Evolutionary conservation across 176 grass and related monocot genomes (phyloP).

Genomic region (Aegilops bicornis): DNA sequence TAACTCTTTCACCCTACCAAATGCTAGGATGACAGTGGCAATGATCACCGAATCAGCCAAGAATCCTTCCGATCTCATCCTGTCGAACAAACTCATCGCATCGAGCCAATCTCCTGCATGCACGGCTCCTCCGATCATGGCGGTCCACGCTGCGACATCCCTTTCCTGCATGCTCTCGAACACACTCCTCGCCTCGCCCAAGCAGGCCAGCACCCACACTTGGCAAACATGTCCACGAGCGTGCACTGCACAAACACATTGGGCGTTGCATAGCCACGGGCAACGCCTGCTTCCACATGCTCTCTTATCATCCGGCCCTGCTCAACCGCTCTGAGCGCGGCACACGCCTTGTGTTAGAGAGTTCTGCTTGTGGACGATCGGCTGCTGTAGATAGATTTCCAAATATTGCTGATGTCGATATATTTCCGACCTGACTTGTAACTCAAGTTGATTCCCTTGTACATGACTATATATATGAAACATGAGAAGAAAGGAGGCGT

Average conservation of each 20-base stretch:
- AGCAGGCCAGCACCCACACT: constrained; percentile 53
- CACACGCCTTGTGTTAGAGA: constrained; percentile 59
- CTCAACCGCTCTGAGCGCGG: constrained; percentile 29
- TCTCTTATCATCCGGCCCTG: constrained; percentile 31
- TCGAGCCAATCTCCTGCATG: constrained; percentile 35
- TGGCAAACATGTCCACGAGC: constrained; percentile 62
- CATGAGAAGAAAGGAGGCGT: too few relatives aligned
- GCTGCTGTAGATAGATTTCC: too few relatives aligned
- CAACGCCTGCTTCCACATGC: neutral
- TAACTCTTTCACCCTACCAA: constrained; percentile 38
- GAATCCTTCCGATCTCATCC: constrained; percentile 45
- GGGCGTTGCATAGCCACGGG: neutral
- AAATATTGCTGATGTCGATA: too few relatives aligned
- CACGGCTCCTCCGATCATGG: constrained; percentile 47
- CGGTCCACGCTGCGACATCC: constrained; percentile 50
- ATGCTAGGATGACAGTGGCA: constrained; percentile 52
- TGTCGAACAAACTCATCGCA: constrained; percentile 34
- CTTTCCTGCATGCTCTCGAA: constrained; percentile 46
- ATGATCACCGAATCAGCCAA: constrained; percentile 43
- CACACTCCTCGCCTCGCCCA: constrained; percentile 44
- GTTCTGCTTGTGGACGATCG: too few relatives aligned
- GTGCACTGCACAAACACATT: constrained; percentile 59
- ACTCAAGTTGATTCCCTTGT: too few relatives aligned
- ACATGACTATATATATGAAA: too few relatives aligned
- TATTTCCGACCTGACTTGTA: too few relatives aligned